Base-by-base conservation (phyloP, 129 eudicot species). In the Lactuca sativa region DNA sequence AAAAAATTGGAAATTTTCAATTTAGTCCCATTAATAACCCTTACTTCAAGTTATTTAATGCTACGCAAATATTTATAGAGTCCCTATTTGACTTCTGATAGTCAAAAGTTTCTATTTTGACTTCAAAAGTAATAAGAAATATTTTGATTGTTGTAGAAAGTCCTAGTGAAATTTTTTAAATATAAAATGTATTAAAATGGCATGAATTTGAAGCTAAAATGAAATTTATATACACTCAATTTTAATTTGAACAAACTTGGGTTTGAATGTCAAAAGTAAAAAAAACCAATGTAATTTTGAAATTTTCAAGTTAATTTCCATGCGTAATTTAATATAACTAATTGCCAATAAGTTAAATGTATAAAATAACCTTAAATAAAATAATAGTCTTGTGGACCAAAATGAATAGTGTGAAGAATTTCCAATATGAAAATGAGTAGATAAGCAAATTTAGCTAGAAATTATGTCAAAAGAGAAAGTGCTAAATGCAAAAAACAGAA, bases 91-190 rank as follows among this genome's bases (percentile, higher is more conserved):
- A 47, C 38, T 61, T 32, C 62, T 14, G 53, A 37, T 34, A 34
- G 77, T 72, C 77, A 61, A 72, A 51, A 8, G 40, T 52, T 12
- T 56, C 53, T 51, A 49, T 71, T 47, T n/a, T 13, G 48, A 71
- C 59, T 44, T 48, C 37, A 18, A 40, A 64, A 41, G 0, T 41
- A 34, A 41, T 44, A 14, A n/a, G 13, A 38, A 41, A 1, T 38
- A 25, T 18, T 36, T 41, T 18, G 2, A 16, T n/a, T 13, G 4
- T 59, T 9, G 64, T 59, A 59, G 43, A 40, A 59, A 33, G 4
- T 59, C 2, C 44, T 13, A 34, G 40, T 33, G 3, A 40, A 59
- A n/a, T 33, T 4, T 10, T 59, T 17, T 51, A 33, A 11, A 1
- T 3, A 59, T 7, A 33, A 14, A 59, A 59, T 12, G n/a, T 59